phyloP scores from a whole-genome alignment of 2,329 filamentous ascomycete genomes.

The Stagonosporopsis cucurbitacearum region DNA sequence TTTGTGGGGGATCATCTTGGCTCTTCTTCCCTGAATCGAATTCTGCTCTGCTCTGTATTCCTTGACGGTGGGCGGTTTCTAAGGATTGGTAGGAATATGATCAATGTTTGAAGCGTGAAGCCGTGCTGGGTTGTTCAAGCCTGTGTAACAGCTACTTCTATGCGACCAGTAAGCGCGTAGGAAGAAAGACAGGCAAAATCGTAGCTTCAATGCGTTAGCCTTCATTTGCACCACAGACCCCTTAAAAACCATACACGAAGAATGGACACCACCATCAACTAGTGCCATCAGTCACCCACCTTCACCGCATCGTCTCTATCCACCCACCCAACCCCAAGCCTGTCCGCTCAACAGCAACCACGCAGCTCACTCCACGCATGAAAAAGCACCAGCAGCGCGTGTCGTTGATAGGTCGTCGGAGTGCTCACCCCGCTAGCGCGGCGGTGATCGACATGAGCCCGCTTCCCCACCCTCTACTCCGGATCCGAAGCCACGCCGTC shows the following conservation, averaged over 20 bases:
- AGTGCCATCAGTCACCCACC: neutral
- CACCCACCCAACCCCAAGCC: neutral
- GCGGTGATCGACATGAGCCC: slow-evolving; percentile 2
- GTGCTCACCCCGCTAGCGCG: neutral
- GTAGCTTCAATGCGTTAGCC: too few species aligned
- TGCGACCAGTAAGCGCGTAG: too few species aligned
- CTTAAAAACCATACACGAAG: neutral
- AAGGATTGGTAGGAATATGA: too few species aligned
- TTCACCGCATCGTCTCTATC: neutral
- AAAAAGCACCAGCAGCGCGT: neutral
- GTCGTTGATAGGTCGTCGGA: neutral
- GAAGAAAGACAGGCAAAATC: too few species aligned
- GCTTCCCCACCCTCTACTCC: slow-evolving; percentile 8
- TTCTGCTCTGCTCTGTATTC: too few species aligned
- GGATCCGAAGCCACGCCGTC: neutral
- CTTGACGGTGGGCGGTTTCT: too few species aligned
- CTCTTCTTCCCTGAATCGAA: too few species aligned
- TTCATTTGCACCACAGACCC: too few species aligned
- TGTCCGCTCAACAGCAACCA: neutral
- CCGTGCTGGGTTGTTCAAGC: too few species aligned
- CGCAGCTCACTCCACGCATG: neutral
- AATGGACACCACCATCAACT: neutral
- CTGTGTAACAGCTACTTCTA: too few species aligned
- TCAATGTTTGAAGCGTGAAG: too few species aligned
- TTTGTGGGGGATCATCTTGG: too few species aligned